These are phyloP conservation scores for Lactarius sanguifluus DNA, from an alignment of 768 basidiomycete genomes.

Conservation along the genomic window DNA sequence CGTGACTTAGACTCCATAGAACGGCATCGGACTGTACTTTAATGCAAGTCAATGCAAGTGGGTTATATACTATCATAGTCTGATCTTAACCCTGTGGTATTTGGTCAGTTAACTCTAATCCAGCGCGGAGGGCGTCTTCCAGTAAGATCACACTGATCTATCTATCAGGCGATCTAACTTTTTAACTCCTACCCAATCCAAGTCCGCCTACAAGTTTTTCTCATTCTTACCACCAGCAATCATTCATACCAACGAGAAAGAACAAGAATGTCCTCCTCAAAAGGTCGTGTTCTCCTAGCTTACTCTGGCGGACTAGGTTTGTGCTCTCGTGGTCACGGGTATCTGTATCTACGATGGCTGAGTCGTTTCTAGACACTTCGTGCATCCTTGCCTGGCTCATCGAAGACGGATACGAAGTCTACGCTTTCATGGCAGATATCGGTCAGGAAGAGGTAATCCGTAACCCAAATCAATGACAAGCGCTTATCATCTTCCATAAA, in stretches of 20 bases:
- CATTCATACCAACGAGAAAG: not conserved
- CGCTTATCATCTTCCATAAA: conserved; percentile 36
- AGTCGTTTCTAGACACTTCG: conserved; percentile 72
- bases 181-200: not conserved
- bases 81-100: too few relatives aligned
- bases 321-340: conserved; percentile 35
- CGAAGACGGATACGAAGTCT: conserved; percentile 96
- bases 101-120: too few relatives aligned
- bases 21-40: not conserved
- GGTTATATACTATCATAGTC: too few relatives aligned
- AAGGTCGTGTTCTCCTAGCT: conserved; percentile 91
- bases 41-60: too few relatives aligned
- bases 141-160: not conserved
- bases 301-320: conserved; percentile 97
- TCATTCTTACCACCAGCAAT: not conserved
- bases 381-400: conserved; percentile 99
- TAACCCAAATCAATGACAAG: conserved; percentile 9
- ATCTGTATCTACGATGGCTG: not conserved
- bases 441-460: conserved; percentile 78
- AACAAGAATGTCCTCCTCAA: conserved; percentile 45
- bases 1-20: too few relatives aligned
- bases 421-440: conserved; percentile 96
- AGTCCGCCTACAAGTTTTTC: not conserved
- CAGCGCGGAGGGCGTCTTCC: too few relatives aligned
- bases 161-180: not conserved